Percentiles rank a stretch among this genome's conserved stretches.
Evolutionary conservation across 192 early-diverging fungal species (phyloP).

Genomic region (Coemansia sp.): DNA sequence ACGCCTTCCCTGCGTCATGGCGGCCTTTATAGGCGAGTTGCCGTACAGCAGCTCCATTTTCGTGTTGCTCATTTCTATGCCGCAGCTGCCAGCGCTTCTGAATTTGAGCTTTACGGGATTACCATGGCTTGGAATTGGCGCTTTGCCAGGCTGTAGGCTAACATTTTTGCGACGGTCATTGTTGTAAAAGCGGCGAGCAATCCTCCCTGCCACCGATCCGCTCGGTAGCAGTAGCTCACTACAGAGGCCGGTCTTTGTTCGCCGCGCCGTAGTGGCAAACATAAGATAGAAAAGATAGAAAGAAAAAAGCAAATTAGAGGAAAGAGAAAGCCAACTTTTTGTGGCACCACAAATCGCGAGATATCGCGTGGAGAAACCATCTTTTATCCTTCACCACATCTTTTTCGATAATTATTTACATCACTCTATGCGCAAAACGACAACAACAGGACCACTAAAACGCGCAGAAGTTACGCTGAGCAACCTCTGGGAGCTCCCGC

Average conservation of each 20-base stretch:
- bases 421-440: background rate
- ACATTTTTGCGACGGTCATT: background rate
- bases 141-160: background rate
- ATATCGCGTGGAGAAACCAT: too few species aligned
- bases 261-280: background rate
- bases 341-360: too few species aligned
- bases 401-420: too few species aligned
- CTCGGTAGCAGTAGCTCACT: background rate
- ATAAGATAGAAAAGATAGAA: background rate
- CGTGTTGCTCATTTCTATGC: background rate
- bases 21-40: conserved; percentile 21
- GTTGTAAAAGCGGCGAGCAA: background rate
- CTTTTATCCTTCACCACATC: too few species aligned
- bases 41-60: conserved; percentile 42
- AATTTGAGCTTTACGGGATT: background rate
- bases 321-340: background rate
- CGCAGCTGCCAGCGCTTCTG: background rate
- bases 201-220: background rate
- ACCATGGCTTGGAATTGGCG: background rate
- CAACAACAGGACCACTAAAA: background rate
- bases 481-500: conserved; percentile 15
- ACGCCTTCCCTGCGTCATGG: conserved; percentile 27
- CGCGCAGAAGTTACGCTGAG: conserved; percentile 10
- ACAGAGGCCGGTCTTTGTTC: background rate
- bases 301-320: background rate